Evolutionary conservation across 192 early-diverging fungal species (phyloP).

Genomic region (Diversispora epigaea): DNA sequence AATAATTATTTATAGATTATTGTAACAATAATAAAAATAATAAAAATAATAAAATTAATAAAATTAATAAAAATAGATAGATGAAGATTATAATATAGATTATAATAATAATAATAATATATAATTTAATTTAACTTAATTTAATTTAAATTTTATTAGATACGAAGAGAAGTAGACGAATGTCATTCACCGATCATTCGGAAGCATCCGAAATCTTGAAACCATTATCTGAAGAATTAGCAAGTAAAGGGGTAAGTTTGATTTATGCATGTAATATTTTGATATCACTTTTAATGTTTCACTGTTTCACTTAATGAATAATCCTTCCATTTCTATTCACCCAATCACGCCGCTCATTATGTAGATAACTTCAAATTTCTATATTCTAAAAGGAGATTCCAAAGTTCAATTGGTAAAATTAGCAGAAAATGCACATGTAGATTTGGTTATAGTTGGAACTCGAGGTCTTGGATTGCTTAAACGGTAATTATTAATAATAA

Average conservation of each 20-base stretch:
- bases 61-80: too few species aligned
- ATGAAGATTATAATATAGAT: too few species aligned
- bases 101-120: background rate
- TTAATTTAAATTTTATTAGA: background rate
- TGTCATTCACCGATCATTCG: conserved; percentile 8
- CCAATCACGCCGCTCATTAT: background rate
- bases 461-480: conserved; percentile 19
- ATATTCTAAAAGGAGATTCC: conserved; percentile 22
- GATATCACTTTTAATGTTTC: background rate
- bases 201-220: conserved; percentile 19
- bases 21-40: background rate
- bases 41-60: too few species aligned
- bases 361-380: conserved; percentile 21
- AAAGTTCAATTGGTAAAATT: conserved; percentile 25
- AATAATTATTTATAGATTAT: background rate
- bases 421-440: conserved; percentile 4
- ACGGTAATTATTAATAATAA: conserved; percentile 10
- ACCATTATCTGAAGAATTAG: conserved; percentile 14
- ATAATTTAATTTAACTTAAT: background rate
- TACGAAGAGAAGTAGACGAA: background rate
- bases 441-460: conserved; percentile 8
- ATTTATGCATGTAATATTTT: background rate
- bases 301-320: too few species aligned
- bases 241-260: conserved; percentile 12
- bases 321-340: too few species aligned